Conservation (phyloP, 768 basidiomycete species). For the Strobilomyces dryophilus region DNA sequence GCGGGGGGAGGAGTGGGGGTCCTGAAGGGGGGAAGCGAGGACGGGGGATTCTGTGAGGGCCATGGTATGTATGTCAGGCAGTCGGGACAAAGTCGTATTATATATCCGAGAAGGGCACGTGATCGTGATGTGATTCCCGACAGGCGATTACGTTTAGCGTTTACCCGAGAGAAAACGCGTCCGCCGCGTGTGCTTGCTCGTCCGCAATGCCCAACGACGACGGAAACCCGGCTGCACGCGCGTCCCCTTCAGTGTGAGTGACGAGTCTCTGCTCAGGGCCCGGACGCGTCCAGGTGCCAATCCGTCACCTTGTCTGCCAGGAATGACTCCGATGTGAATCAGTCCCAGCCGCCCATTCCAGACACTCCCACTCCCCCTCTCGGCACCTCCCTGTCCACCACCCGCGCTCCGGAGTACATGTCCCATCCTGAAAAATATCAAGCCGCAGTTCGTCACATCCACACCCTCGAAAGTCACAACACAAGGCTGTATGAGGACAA, state of each 20-base stretch:
- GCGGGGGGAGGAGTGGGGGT: conserved; percentile 57
- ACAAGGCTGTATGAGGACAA: conserved; percentile 39
- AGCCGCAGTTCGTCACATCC: conserved; percentile 30
- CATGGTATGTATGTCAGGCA: too few relatives aligned
- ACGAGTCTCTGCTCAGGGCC: neutral
- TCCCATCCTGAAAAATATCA: conserved; percentile 29
- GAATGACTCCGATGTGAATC: neutral
- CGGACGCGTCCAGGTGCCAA: neutral
- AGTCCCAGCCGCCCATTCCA: neutral
- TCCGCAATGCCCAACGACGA: conserved; percentile 6
- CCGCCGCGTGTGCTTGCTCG: conserved; percentile 7
- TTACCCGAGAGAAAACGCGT: neutral
- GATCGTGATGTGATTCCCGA: neutral
- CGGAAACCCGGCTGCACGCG: neutral
- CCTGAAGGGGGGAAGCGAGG: conserved; percentile 45
- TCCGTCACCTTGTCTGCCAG: conserved; percentile 5
- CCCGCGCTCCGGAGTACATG: conserved; percentile 42
- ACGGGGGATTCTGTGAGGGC: conserved; percentile 29
- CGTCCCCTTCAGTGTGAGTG: conserved; percentile 13
- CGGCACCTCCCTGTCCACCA: conserved; percentile 23
- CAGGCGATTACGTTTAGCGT: too few relatives aligned
- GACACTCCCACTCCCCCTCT: conserved; percentile 7
- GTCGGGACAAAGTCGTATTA: too few relatives aligned
- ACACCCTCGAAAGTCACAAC: conserved; percentile 27
- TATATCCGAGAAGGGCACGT: neutral